A percentile compares a stretch with the other conserved stretches of the same genome.
Evolutionary conservation across 1,284 basidiomycete genomes (phyloP).

Genomic region (Cerrena zonata): DNA sequence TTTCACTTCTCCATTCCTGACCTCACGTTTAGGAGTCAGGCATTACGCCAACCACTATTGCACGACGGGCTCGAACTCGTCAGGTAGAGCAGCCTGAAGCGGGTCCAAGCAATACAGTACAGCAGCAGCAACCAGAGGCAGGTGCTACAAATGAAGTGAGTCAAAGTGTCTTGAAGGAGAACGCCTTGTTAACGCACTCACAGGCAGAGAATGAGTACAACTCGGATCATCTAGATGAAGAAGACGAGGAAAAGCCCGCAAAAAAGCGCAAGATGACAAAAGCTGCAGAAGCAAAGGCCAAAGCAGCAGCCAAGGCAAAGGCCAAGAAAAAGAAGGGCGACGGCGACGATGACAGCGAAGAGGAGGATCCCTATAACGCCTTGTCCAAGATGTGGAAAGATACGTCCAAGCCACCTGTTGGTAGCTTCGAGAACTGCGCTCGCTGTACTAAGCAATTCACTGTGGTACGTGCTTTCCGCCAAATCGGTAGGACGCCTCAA

Average conservation of each 20-base stretch:
- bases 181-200: neutral
- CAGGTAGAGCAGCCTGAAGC: constrained; percentile 36
- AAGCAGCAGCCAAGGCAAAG: constrained; percentile 39
- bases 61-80: constrained; percentile 48
- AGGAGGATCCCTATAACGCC: constrained; percentile 50
- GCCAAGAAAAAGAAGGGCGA: constrained; percentile 44
- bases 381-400: constrained; percentile 51
- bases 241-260: constrained; percentile 34
- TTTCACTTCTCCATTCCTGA: constrained; percentile 1
- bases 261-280: constrained; percentile 45
- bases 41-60: constrained; percentile 67
- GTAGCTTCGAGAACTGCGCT: constrained; percentile 78
- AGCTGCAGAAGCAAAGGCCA: constrained; percentile 32
- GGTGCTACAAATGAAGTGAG: constrained; percentile 15
- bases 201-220: constrained; percentile 42
- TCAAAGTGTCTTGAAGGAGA: neutral
- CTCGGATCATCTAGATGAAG: constrained; percentile 71
- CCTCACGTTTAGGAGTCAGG: constrained; percentile 57
- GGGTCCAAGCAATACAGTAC: constrained; percentile 40
- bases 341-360: constrained; percentile 40
- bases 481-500: no score
- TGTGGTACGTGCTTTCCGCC: constrained; percentile 54
- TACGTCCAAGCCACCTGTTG: constrained; percentile 60
- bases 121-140: constrained; percentile 28
- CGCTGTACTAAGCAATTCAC: constrained; percentile 83